phyloP scores from a whole-genome alignment of 805 yeast genomes.

The Nakazawaea anatomiae region DNA sequence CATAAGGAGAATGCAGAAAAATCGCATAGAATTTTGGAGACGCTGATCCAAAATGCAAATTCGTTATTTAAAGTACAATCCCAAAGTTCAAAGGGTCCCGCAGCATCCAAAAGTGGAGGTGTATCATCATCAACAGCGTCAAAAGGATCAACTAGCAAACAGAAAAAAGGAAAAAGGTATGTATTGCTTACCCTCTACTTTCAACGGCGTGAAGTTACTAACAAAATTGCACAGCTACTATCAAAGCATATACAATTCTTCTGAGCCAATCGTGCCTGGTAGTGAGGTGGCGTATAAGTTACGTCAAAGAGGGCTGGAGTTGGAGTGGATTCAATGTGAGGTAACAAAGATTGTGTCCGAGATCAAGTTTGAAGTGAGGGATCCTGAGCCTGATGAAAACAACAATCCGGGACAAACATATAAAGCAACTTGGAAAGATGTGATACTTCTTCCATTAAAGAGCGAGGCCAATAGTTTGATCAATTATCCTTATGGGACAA shows the following conservation, averaged over 20 bases:
- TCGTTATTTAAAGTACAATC: constrained; percentile 31
- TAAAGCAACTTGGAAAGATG: constrained; percentile 77
- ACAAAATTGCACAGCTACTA: constrained; percentile 17
- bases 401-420: constrained; percentile 84
- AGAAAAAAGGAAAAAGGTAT: constrained; percentile 22
- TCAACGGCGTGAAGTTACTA: neutral
- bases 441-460: constrained; percentile 62
- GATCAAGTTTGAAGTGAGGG: constrained; percentile 77
- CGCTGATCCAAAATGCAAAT: constrained; percentile 39
- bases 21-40: constrained; percentile 35
- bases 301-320: constrained; percentile 60
- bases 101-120: neutral
- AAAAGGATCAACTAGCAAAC: constrained; percentile 11
- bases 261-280: constrained; percentile 53
- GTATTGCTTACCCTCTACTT: constrained; percentile 9
- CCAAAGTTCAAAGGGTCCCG: constrained; percentile 6
- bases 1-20: constrained; percentile 58
- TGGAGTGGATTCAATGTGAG: constrained; percentile 96
- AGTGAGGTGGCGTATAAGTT: constrained; percentile 87
- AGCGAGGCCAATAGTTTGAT: constrained; percentile 34
- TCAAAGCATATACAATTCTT: constrained; percentile 53
- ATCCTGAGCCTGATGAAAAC: constrained; percentile 95
- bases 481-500: constrained; percentile 67
- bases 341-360: constrained; percentile 74
- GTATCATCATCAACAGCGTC: neutral